Percentiles rank a stretch among this genome's conserved stretches.
These are phyloP conservation scores for Aquilaria malaccensis DNA, from an alignment of 345 rosid species.

Conservation along the genomic window DNA sequence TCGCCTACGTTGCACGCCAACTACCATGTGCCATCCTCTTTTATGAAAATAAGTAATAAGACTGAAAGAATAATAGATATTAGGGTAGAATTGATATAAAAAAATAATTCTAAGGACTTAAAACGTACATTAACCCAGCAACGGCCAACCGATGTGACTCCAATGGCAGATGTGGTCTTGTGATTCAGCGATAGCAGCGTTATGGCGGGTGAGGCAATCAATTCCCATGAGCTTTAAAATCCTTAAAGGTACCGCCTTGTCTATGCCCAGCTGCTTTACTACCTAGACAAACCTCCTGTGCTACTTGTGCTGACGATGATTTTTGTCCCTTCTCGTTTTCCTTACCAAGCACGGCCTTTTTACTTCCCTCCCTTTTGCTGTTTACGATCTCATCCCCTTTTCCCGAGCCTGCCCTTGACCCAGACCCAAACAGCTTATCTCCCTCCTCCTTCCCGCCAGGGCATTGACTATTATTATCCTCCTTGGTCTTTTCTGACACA, in stretches of 20 bases:
- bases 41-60: too few species aligned
- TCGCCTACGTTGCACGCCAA: too few species aligned
- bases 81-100: too few species aligned
- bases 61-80: too few species aligned
- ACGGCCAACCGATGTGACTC: too few species aligned
- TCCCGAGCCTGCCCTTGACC: slow-evolving; percentile 1
- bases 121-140: too few species aligned
- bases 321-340: slow-evolving; percentile 45
- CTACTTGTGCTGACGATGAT: slow-evolving; percentile 30
- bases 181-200: slow-evolving; percentile 8
- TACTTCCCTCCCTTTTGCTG: slow-evolving; percentile 33
- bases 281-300: slow-evolving; percentile 91
- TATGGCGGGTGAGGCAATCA: slow-evolving; percentile 89
- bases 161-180: too few species aligned
- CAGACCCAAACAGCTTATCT: slow-evolving; percentile 24
- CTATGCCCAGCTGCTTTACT: slow-evolving; percentile 91
- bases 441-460: slow-evolving; percentile 18
- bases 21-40: too few species aligned
- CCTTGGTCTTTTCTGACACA: slow-evolving; percentile 22
- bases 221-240: slow-evolving; percentile 90
- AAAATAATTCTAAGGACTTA: too few species aligned
- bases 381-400: slow-evolving; percentile 36
- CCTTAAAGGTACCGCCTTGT: slow-evolving; percentile 94
- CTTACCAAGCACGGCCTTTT: slow-evolving; percentile 13
- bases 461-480: background rate